Evolutionary conservation across 257 asterid genomes (phyloP).

Genomic region (Solanum medicagineum): DNA sequence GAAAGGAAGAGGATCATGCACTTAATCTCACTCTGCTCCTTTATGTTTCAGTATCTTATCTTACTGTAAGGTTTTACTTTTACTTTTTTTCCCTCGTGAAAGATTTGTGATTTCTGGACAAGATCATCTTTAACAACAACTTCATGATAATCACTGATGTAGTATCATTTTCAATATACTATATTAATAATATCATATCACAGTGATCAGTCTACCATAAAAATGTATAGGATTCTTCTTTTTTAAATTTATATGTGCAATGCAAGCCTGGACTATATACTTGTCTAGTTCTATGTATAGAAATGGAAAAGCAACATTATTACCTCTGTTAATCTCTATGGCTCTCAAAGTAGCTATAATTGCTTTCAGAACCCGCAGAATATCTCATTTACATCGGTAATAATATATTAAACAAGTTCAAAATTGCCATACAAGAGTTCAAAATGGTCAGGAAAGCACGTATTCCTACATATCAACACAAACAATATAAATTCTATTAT

Average conservation of each 20-base stretch:
- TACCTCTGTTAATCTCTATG: neutral
- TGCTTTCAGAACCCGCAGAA: neutral
- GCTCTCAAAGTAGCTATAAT: neutral
- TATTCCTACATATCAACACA: neutral
- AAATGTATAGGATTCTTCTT: neutral
- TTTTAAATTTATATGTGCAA: neutral
- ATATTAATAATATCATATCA: neutral
- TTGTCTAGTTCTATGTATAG: neutral
- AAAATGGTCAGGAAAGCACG: neutral
- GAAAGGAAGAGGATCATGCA: constrained; percentile 71
- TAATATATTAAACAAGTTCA: neutral
- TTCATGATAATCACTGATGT: constrained; percentile 5
- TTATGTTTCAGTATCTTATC: constrained; percentile 16
- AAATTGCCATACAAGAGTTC: neutral
- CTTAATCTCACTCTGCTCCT: constrained; percentile 11
- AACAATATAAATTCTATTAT: neutral
- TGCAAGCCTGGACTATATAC: neutral
- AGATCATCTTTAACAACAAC: neutral
- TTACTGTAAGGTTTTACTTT: constrained; percentile 14
- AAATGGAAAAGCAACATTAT: neutral
- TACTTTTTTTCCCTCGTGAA: constrained; percentile 2
- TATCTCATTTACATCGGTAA: neutral
- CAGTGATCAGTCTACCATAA: neutral
- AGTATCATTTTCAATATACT: constrained; percentile 1
- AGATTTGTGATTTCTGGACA: constrained; percentile 4